phyloP scores from a whole-genome alignment of 306 rosid genomes.

The Casuarina glauca region DNA sequence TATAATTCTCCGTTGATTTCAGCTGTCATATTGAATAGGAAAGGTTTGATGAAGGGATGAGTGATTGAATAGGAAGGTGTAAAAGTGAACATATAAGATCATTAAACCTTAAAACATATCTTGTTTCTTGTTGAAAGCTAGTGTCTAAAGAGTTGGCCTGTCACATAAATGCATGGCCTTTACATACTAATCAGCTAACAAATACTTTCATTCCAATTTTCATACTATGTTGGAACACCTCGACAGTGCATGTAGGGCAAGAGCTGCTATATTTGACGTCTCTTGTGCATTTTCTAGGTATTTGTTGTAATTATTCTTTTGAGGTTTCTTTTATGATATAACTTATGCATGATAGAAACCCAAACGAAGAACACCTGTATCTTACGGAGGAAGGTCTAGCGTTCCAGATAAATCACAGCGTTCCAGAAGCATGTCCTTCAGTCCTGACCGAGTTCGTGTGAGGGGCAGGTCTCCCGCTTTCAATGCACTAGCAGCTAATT shows the following conservation, averaged over 20 bases:
- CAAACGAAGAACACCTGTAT: slow-evolving; percentile 68
- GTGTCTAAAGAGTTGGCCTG: not conserved
- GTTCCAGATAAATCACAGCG: slow-evolving; percentile 88
- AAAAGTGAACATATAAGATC: not conserved
- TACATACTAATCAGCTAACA: not conserved
- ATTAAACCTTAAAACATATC: not conserved
- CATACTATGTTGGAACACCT: slow-evolving; percentile 8
- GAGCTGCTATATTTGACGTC: slow-evolving; percentile 4
- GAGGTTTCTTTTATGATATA: slow-evolving; percentile 28
- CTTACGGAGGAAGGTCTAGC: slow-evolving; percentile 84
- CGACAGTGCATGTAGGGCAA: slow-evolving; percentile 3
- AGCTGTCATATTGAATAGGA: slow-evolving; percentile 9
- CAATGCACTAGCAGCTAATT: slow-evolving; percentile 85
- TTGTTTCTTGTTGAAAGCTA: not conserved
- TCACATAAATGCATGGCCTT: not conserved
- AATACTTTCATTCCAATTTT: slow-evolving; percentile 8
- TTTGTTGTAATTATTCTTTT: slow-evolving; percentile 27
- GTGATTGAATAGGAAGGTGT: not conserved
- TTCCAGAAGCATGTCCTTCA: slow-evolving; percentile 90
- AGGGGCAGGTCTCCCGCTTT: slow-evolving; percentile 99
- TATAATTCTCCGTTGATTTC: not conserved
- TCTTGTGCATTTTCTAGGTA: slow-evolving; percentile 9
- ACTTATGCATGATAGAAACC: slow-evolving; percentile 65
- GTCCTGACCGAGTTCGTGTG: slow-evolving; percentile 90
- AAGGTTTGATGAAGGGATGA: not conserved